Evolutionary conservation across 441 rosid genomes (phyloP).

Genomic region (Euphorbia celastroides): DNA sequence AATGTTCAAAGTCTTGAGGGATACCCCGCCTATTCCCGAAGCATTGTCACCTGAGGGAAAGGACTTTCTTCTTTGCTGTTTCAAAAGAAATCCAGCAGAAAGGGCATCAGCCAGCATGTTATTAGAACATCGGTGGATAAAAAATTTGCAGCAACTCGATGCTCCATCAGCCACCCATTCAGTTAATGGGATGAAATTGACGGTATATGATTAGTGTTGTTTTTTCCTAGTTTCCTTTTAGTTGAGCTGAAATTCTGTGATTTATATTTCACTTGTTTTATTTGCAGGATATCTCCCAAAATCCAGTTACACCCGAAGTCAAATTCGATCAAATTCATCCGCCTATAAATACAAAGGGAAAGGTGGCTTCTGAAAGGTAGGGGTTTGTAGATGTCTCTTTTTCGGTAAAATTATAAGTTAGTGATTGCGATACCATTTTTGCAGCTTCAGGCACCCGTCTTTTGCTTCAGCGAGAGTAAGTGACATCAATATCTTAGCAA

Average conservation of each 20-base stretch:
- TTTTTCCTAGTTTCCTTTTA: neutral
- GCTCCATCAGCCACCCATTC: constrained; percentile 31
- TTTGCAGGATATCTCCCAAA: constrained; percentile 44
- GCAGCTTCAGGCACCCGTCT: constrained; percentile 46
- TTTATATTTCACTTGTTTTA: constrained; percentile 10
- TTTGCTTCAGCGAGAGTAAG: constrained; percentile 55
- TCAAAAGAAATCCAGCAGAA: constrained; percentile 81
- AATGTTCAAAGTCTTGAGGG: constrained; percentile 83
- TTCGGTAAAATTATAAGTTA: no score
- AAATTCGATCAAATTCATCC: constrained; percentile 35
- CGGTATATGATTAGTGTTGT: constrained; percentile 28
- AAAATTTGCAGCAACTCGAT: constrained; percentile 38
- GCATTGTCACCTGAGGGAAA: constrained; percentile 72
- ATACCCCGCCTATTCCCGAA: constrained; percentile 75
- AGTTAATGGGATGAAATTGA: constrained; percentile 38
- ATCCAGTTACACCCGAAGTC: constrained; percentile 36
- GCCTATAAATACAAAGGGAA: constrained; percentile 30
- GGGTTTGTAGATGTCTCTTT: no score
- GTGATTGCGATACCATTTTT: constrained; percentile 18
- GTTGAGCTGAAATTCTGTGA: neutral
- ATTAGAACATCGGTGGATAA: constrained; percentile 73
- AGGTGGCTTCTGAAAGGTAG: constrained; percentile 50
- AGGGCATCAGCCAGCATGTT: constrained; percentile 69
- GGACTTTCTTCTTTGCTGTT: constrained; percentile 72
- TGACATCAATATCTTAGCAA: constrained; percentile 29